A percentile compares a stretch with the other conserved stretches of the same genome.
Evolutionary conservation across 2,329 filamentous ascomycete genomes (phyloP).

Genomic region (Cladophialophora psammophila): DNA sequence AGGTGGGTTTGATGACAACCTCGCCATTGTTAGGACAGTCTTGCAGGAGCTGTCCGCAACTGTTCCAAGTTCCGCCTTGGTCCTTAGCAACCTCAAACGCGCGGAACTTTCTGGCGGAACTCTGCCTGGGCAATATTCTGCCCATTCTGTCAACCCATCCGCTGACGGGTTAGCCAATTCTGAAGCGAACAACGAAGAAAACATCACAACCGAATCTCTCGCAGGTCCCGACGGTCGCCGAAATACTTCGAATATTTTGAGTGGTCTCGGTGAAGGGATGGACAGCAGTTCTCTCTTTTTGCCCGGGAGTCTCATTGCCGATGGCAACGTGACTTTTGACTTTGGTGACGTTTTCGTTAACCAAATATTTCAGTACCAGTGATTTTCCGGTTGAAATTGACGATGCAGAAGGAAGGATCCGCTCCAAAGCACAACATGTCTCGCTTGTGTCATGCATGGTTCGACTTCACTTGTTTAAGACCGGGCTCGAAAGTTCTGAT

Average conservation of each 20-base stretch:
- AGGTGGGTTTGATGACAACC: conserved; percentile 19
- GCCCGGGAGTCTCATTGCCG: conserved; percentile 12
- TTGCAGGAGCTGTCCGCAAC: conserved; percentile 27
- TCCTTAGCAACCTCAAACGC: conserved; percentile 24
- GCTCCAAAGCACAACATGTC: conserved; percentile 11
- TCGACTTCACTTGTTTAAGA: background rate
- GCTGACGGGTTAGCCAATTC: conserved; percentile 12
- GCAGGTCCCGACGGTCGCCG: conserved; percentile 20
- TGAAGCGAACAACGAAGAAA: conserved; percentile 21
- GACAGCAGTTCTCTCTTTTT: conserved; percentile 20
- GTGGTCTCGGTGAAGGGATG: conserved; percentile 21
- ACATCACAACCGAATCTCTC: conserved; percentile 23
- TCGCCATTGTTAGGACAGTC: conserved; percentile 19
- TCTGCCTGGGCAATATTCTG: conserved; percentile 21
- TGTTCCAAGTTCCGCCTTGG: conserved; percentile 21
- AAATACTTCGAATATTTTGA: conserved; percentile 20
- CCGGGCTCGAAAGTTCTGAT: background rate
- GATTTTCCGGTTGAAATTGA: conserved; percentile 18
- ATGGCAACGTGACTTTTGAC: conserved; percentile 20
- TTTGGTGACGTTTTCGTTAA: conserved; percentile 23
- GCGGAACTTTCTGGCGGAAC: conserved; percentile 24
- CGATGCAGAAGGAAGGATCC: conserved; percentile 9
- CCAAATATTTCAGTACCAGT: conserved; percentile 26
- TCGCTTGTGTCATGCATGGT: conserved; percentile 6
- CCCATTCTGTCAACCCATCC: conserved; percentile 19